phyloP scores from a whole-genome alignment of 2,329 filamentous ascomycete species.

The Fragosphaeria purpurea region DNA sequence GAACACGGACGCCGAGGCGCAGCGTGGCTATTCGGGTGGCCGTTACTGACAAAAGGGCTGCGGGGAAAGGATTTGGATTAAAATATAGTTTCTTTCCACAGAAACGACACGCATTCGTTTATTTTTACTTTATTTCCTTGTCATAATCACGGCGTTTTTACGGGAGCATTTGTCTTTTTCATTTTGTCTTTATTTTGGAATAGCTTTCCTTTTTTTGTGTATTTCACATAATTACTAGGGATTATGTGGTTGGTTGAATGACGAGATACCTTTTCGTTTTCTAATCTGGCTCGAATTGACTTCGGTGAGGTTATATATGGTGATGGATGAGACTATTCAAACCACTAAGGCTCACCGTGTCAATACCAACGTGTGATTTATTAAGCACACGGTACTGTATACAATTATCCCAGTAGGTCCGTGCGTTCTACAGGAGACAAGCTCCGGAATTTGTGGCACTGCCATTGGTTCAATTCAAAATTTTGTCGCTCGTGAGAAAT shows the following conservation, averaged over 20 bases:
- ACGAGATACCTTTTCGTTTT: no score
- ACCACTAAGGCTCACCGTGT: no score
- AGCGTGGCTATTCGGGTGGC: conserved; percentile 5
- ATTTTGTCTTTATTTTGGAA: neutral
- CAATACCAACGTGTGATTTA: no score
- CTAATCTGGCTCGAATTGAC: no score
- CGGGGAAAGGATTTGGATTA: no score
- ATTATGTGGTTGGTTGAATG: no score
- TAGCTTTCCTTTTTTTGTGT: neutral
- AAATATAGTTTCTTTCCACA: no score
- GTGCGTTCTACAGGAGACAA: neutral
- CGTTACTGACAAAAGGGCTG: conserved; percentile 7
- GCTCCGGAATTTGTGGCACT: neutral
- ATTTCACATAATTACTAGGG: neutral
- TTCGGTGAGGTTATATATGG: no score
- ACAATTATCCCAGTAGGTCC: neutral
- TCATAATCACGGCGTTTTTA: neutral
- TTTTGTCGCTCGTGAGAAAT: conserved; percentile 7
- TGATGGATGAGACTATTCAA: no score
- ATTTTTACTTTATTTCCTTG: neutral
- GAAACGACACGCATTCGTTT: neutral
- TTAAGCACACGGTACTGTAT: no score
- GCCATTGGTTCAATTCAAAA: neutral
- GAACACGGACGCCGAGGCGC: conserved; percentile 14
- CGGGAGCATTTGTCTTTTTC: conserved; percentile 2